Evolutionary conservation across 306 rosid species (phyloP).

Genomic region (Glycine tomentella): DNA sequence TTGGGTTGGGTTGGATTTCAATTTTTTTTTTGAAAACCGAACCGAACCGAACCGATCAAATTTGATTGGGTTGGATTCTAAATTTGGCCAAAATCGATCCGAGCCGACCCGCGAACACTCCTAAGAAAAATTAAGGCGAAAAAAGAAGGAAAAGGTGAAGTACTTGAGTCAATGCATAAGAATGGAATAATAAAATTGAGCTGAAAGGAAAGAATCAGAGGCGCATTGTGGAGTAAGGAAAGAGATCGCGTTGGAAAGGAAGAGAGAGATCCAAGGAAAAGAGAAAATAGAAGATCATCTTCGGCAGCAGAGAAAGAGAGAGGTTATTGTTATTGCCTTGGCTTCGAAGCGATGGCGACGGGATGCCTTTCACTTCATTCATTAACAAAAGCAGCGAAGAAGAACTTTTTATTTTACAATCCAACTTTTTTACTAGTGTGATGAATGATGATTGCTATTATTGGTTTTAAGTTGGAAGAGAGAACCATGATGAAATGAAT

Average conservation of each 20-base stretch:
- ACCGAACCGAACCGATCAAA: too few species aligned
- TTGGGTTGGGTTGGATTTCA: too few species aligned
- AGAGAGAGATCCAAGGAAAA: conserved; percentile 63
- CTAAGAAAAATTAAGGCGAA: too few species aligned
- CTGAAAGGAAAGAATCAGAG: conserved; percentile 57
- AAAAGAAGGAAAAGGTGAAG: background rate
- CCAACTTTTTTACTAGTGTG: conserved; percentile 35
- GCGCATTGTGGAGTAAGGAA: conserved; percentile 54
- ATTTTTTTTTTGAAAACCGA: too few species aligned
- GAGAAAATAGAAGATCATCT: conserved; percentile 36
- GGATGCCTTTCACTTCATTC: too few species aligned
- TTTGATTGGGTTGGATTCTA: too few species aligned
- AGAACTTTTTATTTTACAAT: conserved; percentile 60
- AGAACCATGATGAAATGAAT: too few species aligned
- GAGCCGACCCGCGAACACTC: too few species aligned
- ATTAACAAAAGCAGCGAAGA: conserved; percentile 50
- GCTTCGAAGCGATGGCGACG: conserved; percentile 84
- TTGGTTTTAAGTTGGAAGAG: conserved; percentile 33
- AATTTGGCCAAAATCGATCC: too few species aligned
- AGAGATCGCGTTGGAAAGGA: conserved; percentile 55
- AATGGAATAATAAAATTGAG: conserved; percentile 46
- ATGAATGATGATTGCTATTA: background rate
- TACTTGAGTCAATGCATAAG: conserved; percentile 35
- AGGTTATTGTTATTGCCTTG: conserved; percentile 56
- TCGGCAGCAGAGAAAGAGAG: conserved; percentile 10